Evolutionary conservation across 2,329 filamentous ascomycete species (phyloP), one percentile per base, ranked within the genome.

Genomic region (Shiraia sp.): DNA sequence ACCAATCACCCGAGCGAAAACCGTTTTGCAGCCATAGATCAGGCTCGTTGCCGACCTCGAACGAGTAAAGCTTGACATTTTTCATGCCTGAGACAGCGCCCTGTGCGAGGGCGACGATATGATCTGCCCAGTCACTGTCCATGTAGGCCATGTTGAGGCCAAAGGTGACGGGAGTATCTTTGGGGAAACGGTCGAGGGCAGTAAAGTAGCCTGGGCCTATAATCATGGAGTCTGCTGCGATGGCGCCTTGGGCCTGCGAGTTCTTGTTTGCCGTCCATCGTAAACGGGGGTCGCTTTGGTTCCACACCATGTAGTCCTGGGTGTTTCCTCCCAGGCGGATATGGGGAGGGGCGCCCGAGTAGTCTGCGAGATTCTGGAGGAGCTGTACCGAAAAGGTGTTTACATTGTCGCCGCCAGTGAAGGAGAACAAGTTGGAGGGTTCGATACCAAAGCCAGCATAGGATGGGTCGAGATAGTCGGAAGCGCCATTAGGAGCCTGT

Each of bases 391-490:
- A 73, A 22, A 79, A 55, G 8, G 59, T 31, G 52, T 79, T 79
- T 13, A 72, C 50, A 5, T 61, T 42, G 14, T 64, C 65, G 24
- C 57, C 57, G 40, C 76, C 76, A 10, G 74, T 76, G 57, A 76
- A 79, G 36, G 75, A 75, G 60, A 75, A 78, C 6, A 79, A 65
- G 46, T 78, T 78, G 14, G 75, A 77, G 17, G 76, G 72, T 63
- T 79, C 76, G 47, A 79, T 78, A 31, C 76, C 75, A 44, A 78
- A 76, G 42, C 75, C 75, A 8, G 73, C 75, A 51, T 73, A 78
- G 1, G 72, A 73, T 7, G 71, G 68, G 52, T 70, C 62, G 42
- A 78, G 47, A 24, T 62, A 57, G 25, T 61, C 53, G 6, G 66
- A 72, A 25, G 68, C 59, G 27, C 48, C 56, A 30, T 45, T 47